These are phyloP conservation scores for Volvox carteri DNA, from an alignment of 163 green algal species.

Conservation along the genomic window DNA sequence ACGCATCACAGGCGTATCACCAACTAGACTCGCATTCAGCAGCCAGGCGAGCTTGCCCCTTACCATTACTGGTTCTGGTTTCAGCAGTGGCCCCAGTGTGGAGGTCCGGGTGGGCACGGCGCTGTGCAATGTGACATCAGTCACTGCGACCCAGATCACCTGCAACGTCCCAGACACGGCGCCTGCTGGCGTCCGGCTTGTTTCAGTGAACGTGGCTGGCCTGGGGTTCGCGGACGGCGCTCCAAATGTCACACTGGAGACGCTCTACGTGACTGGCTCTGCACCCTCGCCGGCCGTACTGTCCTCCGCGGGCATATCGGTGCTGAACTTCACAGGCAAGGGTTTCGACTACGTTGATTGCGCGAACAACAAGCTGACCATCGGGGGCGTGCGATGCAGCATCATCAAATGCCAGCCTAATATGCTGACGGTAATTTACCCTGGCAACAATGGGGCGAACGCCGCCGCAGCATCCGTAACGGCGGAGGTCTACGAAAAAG, in stretches of 20 bases:
- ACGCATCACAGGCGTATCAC: slow-evolving; percentile 39
- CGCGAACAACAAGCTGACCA: slow-evolving; percentile 38
- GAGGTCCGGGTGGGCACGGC: slow-evolving; percentile 29
- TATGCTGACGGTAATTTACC: slow-evolving; percentile 22
- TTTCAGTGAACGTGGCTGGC: slow-evolving; percentile 34
- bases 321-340: slow-evolving; percentile 53
- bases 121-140: slow-evolving; percentile 23
- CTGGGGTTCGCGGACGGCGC: slow-evolving; percentile 11
- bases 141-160: slow-evolving; percentile 43
- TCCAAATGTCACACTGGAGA: slow-evolving; percentile 20
- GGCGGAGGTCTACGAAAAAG: slow-evolving; percentile 15
- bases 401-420: not conserved
- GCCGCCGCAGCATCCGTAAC: not conserved
- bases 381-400: not conserved
- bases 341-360: slow-evolving; percentile 50
- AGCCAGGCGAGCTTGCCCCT: slow-evolving; percentile 21
- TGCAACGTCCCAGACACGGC: slow-evolving; percentile 31
- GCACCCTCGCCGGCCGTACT: not conserved
- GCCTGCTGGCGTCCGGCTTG: slow-evolving; percentile 8
- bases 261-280: slow-evolving; percentile 12
- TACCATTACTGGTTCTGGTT: slow-evolving; percentile 55
- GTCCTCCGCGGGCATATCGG: slow-evolving; percentile 4
- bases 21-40: slow-evolving; percentile 20
- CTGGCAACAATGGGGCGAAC: not conserved
- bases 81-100: not conserved